Percentiles rank a stretch among this genome's conserved stretches.
These are phyloP conservation scores for Singerocomus rubriflavus DNA, from an alignment of 1,284 basidiomycete genomes.

Conservation along the genomic window DNA sequence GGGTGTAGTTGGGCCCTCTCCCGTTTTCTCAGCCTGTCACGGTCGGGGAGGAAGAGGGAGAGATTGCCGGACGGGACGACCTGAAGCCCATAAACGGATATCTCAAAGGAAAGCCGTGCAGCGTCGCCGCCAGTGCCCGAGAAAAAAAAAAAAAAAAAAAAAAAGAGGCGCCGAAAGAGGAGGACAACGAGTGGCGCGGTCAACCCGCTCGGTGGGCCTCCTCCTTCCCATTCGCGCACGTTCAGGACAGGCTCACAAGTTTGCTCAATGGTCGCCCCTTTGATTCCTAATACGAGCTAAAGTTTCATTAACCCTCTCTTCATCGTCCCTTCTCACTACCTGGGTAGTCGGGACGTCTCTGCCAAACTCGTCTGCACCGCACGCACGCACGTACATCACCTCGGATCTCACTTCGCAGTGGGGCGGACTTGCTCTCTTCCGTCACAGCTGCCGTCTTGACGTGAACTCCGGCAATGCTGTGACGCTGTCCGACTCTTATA, in stretches of 20 bases:
- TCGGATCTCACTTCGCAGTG: conserved; percentile 40
- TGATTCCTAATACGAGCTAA: conserved; percentile 34
- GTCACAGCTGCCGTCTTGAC: conserved; percentile 39
- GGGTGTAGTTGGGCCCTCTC: background rate
- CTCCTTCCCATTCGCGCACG: conserved; percentile 20
- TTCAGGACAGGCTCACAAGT: conserved; percentile 9
- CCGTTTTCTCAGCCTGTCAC: background rate
- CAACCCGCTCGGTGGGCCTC: conserved; percentile 7
- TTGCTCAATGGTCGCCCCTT: conserved; percentile 18
- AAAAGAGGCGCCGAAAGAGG: too few species aligned
- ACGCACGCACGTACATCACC: conserved; percentile 31
- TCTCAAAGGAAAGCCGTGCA: conserved; percentile 28
- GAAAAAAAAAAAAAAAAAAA: too few species aligned
- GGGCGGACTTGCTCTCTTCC: conserved; percentile 28
- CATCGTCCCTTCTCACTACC: conserved; percentile 27
- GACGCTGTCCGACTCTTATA: conserved; percentile 32
- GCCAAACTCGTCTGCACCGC: conserved; percentile 38
- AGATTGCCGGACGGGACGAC: conserved; percentile 7
- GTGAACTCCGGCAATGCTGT: conserved; percentile 36
- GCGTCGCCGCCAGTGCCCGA: too few species aligned
- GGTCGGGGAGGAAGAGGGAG: background rate
- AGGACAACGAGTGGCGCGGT: too few species aligned
- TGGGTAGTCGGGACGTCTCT: conserved; percentile 34
- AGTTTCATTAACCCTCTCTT: conserved; percentile 33
- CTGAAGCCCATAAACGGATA: conserved; percentile 24